Base-by-base conservation (phyloP, 306 rosid species). In the Quercus berberidifolia region DNA sequence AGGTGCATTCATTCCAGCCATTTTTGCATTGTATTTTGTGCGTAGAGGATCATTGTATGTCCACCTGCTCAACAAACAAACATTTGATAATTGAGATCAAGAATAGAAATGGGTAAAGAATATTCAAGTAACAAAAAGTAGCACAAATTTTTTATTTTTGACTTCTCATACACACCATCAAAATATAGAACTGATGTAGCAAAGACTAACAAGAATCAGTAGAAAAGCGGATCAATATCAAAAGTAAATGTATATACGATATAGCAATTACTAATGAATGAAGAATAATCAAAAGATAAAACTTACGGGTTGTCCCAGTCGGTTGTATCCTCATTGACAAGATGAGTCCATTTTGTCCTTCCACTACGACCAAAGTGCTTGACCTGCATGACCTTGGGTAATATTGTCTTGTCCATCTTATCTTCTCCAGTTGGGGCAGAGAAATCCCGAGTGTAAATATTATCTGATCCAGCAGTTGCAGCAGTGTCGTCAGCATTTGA, bases 361-460 rank as follows among this genome's bases (percentile, higher is more conserved):
- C 99, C 99, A 87, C 99, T 95, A 5, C 97, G 95, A 77, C 98
- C 99, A 83, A 95, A 95, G 89, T 95, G 99, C 88, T 92, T 95
- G 83, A 95, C 98, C 86, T 95, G 99, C 99, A 92, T 92, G 76
- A 95, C 97, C 88, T 91, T 95, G 10, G 99, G 99, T 79, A 95
- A 82, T 73, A 91, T 91, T 64, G 98, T 91, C 88, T 95, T 95
- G 85, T 95, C 94, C 99, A 95, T 90, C 86, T 88, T 95, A 85
- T 95, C 99, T 86, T 95, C 99, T 69, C 98, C 99, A 28, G 98
- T 95, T 49, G 97, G 98, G 54, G 99, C 85, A 80, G 99, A 92
- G 91, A 89, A 92, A 88, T 95, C 99, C 12, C 99, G 99, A 5
- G 49, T 3, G 54, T 26, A 92, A 75, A 92, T 95, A 57, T 43